These are phyloP conservation scores for Epichloe sylvatica DNA, from an alignment of 2,329 filamentous ascomycete genomes.

Conservation along the genomic window DNA sequence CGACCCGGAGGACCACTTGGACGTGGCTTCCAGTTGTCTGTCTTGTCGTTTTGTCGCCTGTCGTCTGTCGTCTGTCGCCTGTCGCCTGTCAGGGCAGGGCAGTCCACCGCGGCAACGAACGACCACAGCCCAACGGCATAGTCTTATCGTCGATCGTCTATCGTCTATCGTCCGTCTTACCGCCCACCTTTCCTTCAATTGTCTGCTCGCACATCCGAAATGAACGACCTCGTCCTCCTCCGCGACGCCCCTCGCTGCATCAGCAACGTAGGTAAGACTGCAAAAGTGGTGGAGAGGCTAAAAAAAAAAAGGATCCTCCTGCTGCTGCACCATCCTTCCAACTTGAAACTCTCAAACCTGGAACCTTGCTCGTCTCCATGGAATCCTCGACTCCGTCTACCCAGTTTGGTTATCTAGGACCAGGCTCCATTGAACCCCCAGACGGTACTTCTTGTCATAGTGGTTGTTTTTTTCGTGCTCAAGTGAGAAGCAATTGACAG, in stretches of 20 bases:
- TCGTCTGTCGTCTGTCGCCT: too few relatives aligned
- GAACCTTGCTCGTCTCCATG: constrained; percentile 7
- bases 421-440: constrained; percentile 1
- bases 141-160: neutral
- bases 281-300: neutral
- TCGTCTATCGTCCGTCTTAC: neutral
- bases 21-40: neutral
- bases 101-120: neutral
- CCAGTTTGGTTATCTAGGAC: constrained; percentile 1
- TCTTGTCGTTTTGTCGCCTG: too few relatives aligned
- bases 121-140: neutral
- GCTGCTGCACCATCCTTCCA: constrained; percentile 3
- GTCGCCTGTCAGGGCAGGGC: neutral
- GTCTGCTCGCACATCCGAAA: neutral
- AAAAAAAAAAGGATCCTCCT: neutral
- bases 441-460: neutral
- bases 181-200: neutral
- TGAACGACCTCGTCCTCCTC: neutral
- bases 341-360: constrained; percentile 5
- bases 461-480: neutral
- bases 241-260: neutral
- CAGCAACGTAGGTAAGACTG: neutral
- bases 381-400: constrained; percentile 3
- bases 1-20: neutral
- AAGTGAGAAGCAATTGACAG: neutral